Base-by-base conservation (phyloP, 2,329 filamentous ascomycete genomes). In the Chaetomiaceae sp. region DNA sequence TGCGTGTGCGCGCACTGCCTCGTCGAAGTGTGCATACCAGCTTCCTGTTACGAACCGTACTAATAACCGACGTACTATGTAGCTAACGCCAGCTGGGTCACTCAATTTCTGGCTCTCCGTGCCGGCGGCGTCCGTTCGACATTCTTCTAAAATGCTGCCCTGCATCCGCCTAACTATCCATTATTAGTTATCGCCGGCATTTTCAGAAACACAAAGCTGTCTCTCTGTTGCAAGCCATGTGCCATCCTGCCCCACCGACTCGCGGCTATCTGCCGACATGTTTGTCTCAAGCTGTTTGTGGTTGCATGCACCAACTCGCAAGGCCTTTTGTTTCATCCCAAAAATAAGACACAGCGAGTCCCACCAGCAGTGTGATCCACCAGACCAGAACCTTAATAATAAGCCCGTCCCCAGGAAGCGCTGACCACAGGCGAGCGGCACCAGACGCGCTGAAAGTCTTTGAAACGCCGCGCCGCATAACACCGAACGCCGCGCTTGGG, bases 321-420 rank as follows among this genome's bases (percentile, higher is more conserved):
- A 11, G 29, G 11, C 30, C 32, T 23, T 40, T 37, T 29, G 47
- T 37, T 36, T 49, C 47, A 43, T 49, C 38, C 47, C 47, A 49
- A 49, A 41, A 42, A 42, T 42, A 49, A 37, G 13, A 38, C 14
- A 27, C 7, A 5, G 23, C 23, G 20, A 38, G 36, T 38, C 18
- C 18, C 36, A 20, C 3, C 36, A 18, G 36, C 20, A 13, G 36
- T 18, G 2, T 20, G 13, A 38, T 21, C 36, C 34, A 18, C 16
- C 36, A 20, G 21, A 21, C 18, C 20, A 38, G 18, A 38, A 38
- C 36, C n/a, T 21, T 38, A 11, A n/a, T n/a, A n/a, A n/a, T n/a
- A n/a, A n/a, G 36, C 10, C 16, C 36, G 36, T 38, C 36, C 20
- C 16, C 13, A 4, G 36, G 36, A 38, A 21, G 16, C 36, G 20